Evolutionary conservation across 257 asterid species (phyloP).

Genomic region (Solanum ossicruentum): DNA sequence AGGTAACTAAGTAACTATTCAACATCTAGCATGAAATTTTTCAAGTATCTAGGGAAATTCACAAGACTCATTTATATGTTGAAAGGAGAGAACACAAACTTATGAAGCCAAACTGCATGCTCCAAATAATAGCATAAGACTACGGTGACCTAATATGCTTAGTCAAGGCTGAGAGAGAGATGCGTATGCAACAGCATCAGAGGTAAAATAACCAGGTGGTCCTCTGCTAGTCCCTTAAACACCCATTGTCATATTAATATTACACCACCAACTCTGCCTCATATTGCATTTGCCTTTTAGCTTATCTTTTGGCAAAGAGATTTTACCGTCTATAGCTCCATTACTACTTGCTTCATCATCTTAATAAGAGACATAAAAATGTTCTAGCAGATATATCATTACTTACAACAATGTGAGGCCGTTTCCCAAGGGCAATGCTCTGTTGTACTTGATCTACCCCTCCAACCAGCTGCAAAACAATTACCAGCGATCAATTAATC

Average conservation of each 20-base stretch:
- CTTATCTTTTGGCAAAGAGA: neutral
- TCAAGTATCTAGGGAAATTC: neutral
- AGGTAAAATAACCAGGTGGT: neutral
- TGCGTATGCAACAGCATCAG: neutral
- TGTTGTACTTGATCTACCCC: conserved; percentile 73
- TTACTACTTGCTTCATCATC: neutral
- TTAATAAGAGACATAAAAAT: neutral
- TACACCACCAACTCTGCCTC: neutral
- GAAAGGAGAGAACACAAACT: neutral
- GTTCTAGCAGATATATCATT: neutral
- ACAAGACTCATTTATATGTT: neutral
- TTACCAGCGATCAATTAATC: neutral
- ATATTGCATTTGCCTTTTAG: neutral
- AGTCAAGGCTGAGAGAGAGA: neutral
- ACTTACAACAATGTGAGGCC: conserved; percentile 87
- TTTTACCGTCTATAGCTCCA: neutral
- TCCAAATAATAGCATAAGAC: neutral
- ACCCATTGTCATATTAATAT: neutral
- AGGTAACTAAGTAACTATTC: neutral
- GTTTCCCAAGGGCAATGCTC: conserved; percentile 61
- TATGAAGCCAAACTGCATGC: neutral
- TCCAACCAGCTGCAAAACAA: conserved; percentile 68
- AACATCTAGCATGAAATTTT: neutral
- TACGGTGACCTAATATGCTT: neutral
- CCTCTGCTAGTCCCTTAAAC: neutral